phyloP scores from a whole-genome alignment of 495 filamentous ascomycete species.

The Hamigera avellanea region DNA sequence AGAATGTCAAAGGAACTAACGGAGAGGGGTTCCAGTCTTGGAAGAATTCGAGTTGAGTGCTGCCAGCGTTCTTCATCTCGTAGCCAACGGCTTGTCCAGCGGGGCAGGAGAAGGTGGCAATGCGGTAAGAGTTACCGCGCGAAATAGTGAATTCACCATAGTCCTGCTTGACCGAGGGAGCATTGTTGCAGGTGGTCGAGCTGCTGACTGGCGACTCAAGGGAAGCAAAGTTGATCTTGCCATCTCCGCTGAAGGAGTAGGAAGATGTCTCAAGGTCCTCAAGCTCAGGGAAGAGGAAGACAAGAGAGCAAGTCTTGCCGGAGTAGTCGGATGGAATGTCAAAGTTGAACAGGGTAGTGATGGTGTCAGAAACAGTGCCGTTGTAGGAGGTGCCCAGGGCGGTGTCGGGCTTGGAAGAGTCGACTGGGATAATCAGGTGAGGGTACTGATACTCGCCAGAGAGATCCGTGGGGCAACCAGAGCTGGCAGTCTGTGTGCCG shows the following conservation, averaged over 20 bases:
- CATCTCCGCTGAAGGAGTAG: conserved; percentile 45
- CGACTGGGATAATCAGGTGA: conserved; percentile 54
- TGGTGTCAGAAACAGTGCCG: conserved; percentile 39
- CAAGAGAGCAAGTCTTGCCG: conserved; percentile 49
- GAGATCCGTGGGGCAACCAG: conserved; percentile 39
- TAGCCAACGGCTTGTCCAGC: conserved; percentile 38
- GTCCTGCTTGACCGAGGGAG: conserved; percentile 32
- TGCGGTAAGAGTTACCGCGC: conserved; percentile 43
- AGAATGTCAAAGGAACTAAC: too few relatives aligned
- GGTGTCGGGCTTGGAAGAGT: conserved; percentile 39
- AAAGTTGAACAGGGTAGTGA: conserved; percentile 60
- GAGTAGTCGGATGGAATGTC: conserved; percentile 43
- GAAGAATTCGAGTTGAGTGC: conserved; percentile 48
- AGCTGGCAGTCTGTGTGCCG: conserved; percentile 7
- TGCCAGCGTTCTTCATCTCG: conserved; percentile 39
- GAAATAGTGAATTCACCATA: conserved; percentile 36
- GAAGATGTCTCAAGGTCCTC: conserved; percentile 41
- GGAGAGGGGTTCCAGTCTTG: conserved; percentile 51
- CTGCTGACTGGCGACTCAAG: conserved; percentile 26
- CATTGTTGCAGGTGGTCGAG: conserved; percentile 39
- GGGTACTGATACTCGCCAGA: conserved; percentile 46
- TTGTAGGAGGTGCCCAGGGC: conserved; percentile 42
- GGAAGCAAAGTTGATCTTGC: conserved; percentile 40
- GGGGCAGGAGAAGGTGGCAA: conserved; percentile 45
- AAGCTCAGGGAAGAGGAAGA: conserved; percentile 53